phyloP scores from a whole-genome alignment of 2,329 filamentous ascomycete species.

The Pestalotiopsis sp. region DNA sequence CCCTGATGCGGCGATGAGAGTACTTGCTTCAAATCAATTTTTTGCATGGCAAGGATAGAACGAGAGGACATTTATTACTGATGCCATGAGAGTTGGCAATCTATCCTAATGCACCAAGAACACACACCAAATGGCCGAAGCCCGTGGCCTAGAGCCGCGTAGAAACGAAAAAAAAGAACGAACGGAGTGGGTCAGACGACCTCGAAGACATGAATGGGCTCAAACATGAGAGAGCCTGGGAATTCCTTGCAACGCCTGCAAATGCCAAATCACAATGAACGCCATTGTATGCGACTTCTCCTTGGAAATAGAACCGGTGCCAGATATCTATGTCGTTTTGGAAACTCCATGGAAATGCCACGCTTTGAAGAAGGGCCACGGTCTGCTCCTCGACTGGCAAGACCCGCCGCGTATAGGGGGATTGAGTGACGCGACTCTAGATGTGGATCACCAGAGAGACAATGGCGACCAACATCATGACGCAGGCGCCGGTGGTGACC shows the following conservation, averaged over 20 bases:
- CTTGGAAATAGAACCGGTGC: not conserved
- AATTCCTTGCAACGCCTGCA: not conserved
- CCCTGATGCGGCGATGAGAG: not conserved
- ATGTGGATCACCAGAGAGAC: not conserved
- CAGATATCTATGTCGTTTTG: not conserved
- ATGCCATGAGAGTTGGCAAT: not conserved
- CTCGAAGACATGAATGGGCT: not conserved
- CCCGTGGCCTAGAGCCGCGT: not conserved
- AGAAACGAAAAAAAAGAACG: not conserved
- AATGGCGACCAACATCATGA: conserved; percentile 24
- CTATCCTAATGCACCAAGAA: not conserved
- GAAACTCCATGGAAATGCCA: not conserved
- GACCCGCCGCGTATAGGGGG: not conserved
- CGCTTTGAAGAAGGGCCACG: not conserved
- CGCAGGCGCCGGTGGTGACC: conserved; percentile 16
- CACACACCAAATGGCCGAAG: not conserved
- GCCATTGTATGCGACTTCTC: not conserved
- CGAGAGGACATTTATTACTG: not conserved
- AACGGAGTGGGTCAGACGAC: not conserved
- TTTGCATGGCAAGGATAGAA: not conserved
- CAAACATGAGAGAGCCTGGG: not conserved
- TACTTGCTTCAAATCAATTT: not conserved
- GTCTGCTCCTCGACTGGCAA: not conserved
- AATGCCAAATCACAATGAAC: not conserved
- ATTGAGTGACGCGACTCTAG: not conserved